These are phyloP conservation scores for Thielaviopsis euricoi DNA, from an alignment of 2,329 filamentous ascomycete species.

Conservation along the genomic window DNA sequence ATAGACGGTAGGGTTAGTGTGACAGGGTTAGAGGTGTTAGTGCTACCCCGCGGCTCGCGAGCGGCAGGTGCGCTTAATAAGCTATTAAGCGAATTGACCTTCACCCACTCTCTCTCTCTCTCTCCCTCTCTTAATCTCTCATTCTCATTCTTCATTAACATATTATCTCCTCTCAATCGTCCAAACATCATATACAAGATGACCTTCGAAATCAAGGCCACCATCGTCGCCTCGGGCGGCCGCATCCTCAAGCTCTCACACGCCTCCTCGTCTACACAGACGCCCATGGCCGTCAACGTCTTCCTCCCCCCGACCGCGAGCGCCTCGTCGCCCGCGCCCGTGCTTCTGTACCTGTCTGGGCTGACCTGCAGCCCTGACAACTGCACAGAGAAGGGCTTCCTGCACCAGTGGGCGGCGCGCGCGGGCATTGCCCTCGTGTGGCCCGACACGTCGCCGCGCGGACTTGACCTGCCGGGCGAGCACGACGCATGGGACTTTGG, in stretches of 20 bases:
- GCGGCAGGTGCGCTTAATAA: no score
- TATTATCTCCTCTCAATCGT: no score
- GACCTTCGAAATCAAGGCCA: constrained; percentile 78
- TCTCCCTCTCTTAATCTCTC: no score
- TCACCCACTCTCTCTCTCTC: not conserved
- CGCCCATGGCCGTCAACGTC: constrained; percentile 83
- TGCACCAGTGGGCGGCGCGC: constrained; percentile 65
- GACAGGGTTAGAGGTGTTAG: no score
- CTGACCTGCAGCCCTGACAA: constrained; percentile 91
- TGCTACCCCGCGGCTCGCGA: no score
- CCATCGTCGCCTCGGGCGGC: constrained; percentile 82
- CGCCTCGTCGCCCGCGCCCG: constrained; percentile 42
- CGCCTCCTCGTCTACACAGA: constrained; percentile 59
- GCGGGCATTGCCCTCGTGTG: constrained; percentile 84
- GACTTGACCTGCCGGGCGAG: constrained; percentile 65
- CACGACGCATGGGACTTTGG: constrained; percentile 87
- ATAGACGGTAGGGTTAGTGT: no score
- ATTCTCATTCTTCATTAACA: no score
- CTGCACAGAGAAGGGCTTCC: constrained; percentile 70
- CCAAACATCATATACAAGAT: no score
- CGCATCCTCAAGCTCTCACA: constrained; percentile 90
- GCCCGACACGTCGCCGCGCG: constrained; percentile 86
- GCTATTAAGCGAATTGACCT: not conserved
- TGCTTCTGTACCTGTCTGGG: constrained; percentile 86
- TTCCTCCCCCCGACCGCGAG: constrained; percentile 66